These are phyloP conservation scores for Abrus pulchellus DNA, from an alignment of 306 rosid species.

Conservation along the genomic window DNA sequence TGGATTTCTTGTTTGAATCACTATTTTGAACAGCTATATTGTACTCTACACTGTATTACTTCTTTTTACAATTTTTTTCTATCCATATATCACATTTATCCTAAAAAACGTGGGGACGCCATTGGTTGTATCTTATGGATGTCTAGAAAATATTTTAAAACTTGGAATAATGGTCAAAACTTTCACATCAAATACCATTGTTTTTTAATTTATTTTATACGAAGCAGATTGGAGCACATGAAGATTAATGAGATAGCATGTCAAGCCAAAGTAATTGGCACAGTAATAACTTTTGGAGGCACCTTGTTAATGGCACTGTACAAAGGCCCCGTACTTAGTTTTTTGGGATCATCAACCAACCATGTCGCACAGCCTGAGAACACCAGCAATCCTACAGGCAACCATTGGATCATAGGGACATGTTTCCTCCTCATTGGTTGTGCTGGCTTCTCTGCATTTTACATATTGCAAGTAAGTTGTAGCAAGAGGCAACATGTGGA, in stretches of 20 bases:
- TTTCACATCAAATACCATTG: no score
- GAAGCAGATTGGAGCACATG: constrained; percentile 68
- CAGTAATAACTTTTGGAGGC: constrained; percentile 73
- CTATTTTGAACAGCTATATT: no score
- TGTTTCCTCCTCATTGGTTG: constrained; percentile 72
- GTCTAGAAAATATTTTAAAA: no score
- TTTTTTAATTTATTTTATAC: background rate
- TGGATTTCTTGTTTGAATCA: no score
- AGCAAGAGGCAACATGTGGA: background rate
- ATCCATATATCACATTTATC: no score
- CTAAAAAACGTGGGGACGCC: no score
- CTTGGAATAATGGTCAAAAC: no score
- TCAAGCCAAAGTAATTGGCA: constrained; percentile 82
- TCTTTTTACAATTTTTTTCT: no score
- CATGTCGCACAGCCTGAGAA: constrained; percentile 33
- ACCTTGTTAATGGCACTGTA: constrained; percentile 83
- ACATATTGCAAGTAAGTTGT: constrained; percentile 51
- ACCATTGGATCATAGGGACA: constrained; percentile 66
- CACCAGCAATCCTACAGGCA: constrained; percentile 44
- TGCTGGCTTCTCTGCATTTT: constrained; percentile 73
- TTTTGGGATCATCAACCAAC: constrained; percentile 22
- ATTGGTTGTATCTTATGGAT: no score
- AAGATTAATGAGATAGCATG: constrained; percentile 66
- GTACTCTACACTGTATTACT: no score
- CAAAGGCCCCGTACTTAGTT: constrained; percentile 71